These are phyloP conservation scores for Auxenochlorella pyrenoidosa DNA, from an alignment of 139 green algal species.

Conservation along the genomic window DNA sequence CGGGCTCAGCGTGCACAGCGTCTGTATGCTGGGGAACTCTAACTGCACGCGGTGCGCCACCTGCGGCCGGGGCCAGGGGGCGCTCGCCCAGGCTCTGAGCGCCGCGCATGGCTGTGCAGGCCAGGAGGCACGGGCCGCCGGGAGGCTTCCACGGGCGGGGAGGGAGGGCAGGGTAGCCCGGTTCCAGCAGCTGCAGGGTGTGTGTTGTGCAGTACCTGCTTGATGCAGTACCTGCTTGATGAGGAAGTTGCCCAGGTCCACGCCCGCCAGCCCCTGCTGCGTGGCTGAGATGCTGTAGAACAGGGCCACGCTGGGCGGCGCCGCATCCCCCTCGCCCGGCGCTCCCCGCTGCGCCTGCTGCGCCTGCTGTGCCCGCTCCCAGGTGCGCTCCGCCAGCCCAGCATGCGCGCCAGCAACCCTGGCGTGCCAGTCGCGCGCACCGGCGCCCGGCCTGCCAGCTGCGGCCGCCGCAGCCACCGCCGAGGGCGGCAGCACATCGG, in stretches of 20 bases:
- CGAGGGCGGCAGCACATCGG: neutral
- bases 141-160: neutral
- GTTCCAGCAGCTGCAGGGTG: too few relatives aligned
- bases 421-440: neutral
- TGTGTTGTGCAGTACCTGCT: slow-evolving; percentile 50
- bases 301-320: slow-evolving; percentile 49
- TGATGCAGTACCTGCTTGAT: slow-evolving; percentile 86
- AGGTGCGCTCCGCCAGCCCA: neutral
- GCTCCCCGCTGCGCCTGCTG: neutral
- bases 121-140: too few relatives aligned
- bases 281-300: slow-evolving; percentile 87
- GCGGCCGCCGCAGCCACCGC: neutral
- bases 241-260: slow-evolving; percentile 88
- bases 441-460: neutral
- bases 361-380: neutral
- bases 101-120: too few relatives aligned
- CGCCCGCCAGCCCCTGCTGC: slow-evolving; percentile 70
- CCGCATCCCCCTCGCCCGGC: too few relatives aligned
- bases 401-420: neutral
- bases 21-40: slow-evolving; percentile 60
- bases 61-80: slow-evolving; percentile 3
- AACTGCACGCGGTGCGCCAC: slow-evolving; percentile 51
- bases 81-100: too few relatives aligned
- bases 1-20: slow-evolving; percentile 80
- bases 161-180: too few relatives aligned